Conservation (phyloP, 2,329 filamentous ascomycete genomes). For the Niveomyces coronatus region DNA sequence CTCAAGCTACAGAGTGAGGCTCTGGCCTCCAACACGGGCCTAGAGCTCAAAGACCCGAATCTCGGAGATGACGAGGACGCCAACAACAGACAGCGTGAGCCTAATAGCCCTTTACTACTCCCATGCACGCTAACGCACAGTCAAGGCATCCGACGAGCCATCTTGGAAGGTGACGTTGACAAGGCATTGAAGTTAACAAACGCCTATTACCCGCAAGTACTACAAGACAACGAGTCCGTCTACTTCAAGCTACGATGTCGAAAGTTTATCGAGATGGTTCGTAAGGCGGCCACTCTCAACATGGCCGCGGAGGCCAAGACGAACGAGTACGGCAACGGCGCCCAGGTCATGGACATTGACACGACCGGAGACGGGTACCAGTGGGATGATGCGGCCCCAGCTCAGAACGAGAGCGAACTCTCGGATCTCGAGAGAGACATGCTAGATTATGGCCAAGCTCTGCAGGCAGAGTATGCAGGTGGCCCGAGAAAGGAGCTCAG, state of each 20-base stretch:
- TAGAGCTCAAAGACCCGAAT: conserved; percentile 48
- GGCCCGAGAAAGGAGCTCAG: conserved; percentile 61
- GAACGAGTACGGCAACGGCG: conserved; percentile 28
- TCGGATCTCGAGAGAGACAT: conserved; percentile 54
- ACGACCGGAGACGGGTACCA: conserved; percentile 45
- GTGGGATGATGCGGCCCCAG: conserved; percentile 26
- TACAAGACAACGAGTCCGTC: conserved; percentile 71
- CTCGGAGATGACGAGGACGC: conserved; percentile 78
- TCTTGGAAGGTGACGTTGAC: conserved; percentile 88
- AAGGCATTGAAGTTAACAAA: conserved; percentile 74
- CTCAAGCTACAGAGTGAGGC: conserved; percentile 63
- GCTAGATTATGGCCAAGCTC: conserved; percentile 66
- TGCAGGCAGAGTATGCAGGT: conserved; percentile 66
- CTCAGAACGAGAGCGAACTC: conserved; percentile 19
- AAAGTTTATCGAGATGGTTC: conserved; percentile 93
- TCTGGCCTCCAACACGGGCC: conserved; percentile 46
- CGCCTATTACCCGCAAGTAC: conserved; percentile 67
- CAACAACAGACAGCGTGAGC: conserved; percentile 71
- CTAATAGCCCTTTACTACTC: too few species aligned
- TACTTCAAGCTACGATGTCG: conserved; percentile 81
- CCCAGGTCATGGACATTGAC: conserved; percentile 44
- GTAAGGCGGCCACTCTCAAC: conserved; percentile 57
- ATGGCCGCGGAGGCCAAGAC: conserved; percentile 34
- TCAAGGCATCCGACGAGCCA: conserved; percentile 77
- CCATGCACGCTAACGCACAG: conserved; percentile 14